phyloP scores from a whole-genome alignment of 2,329 filamentous ascomycete species.

The Verruconis gallopava region DNA sequence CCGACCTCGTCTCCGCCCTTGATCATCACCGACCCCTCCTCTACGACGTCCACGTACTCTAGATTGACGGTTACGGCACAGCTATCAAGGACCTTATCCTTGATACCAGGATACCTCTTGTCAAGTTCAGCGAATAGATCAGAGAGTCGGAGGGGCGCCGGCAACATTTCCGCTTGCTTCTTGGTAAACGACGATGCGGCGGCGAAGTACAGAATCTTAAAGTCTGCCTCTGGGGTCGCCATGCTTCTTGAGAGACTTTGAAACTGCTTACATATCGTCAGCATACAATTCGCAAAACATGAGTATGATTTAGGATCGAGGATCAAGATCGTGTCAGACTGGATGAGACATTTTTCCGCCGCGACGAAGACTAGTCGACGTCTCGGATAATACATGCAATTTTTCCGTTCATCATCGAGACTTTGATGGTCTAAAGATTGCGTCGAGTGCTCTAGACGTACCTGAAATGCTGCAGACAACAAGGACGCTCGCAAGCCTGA shows the following conservation, averaged over 20 bases:
- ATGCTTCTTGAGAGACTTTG: no score
- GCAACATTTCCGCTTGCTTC: slow-evolving; percentile 51
- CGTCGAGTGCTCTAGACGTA: no score
- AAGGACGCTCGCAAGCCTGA: no score
- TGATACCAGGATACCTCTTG: slow-evolving; percentile 55
- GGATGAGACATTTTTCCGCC: slow-evolving; percentile 10
- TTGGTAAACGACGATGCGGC: slow-evolving; percentile 57
- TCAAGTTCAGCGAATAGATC: slow-evolving; percentile 58
- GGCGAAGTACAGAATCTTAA: slow-evolving; percentile 74
- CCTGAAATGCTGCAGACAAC: no score
- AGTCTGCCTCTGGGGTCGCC: slow-evolving; percentile 46
- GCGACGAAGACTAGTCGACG: background rate
- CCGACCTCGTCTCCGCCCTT: slow-evolving; percentile 70
- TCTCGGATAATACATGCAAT: slow-evolving; percentile 38
- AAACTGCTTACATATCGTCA: no score
- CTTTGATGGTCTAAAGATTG: background rate
- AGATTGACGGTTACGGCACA: slow-evolving; percentile 71
- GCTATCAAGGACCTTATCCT: slow-evolving; percentile 52
- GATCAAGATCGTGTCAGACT: slow-evolving; percentile 14
- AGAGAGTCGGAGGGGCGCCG: slow-evolving; percentile 50
- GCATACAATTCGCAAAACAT: no score
- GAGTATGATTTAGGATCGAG: no score
- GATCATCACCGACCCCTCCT: slow-evolving; percentile 38
- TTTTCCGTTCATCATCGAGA: slow-evolving; percentile 24
- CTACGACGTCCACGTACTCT: slow-evolving; percentile 60